Percentiles rank a stretch among this genome's conserved stretches.
phyloP scores from a whole-genome alignment of 306 rosid species.

The Castanea crenata region DNA sequence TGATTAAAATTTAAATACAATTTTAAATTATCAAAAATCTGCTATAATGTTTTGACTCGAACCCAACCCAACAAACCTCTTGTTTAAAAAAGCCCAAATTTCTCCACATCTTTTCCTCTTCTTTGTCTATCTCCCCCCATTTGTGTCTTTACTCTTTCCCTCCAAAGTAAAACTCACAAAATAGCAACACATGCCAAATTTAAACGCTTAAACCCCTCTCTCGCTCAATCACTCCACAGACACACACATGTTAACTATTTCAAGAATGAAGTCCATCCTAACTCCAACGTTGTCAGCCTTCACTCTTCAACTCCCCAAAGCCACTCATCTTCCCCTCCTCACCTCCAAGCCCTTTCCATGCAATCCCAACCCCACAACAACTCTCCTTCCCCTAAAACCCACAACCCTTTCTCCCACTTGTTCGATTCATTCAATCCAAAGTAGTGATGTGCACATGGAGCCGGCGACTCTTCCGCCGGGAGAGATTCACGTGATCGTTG shows the following conservation, averaged over 20 bases:
- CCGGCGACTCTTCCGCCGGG: slow-evolving; percentile 36
- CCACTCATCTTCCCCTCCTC: slow-evolving; percentile 31
- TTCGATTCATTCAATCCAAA: slow-evolving; percentile 26
- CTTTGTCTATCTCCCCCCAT: too few relatives aligned
- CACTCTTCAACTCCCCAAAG: slow-evolving; percentile 36
- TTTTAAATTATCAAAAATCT: too few relatives aligned
- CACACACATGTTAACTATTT: slow-evolving; percentile 23
- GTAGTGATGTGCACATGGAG: slow-evolving; percentile 33
- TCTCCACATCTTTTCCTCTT: too few relatives aligned
- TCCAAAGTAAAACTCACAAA: not conserved
- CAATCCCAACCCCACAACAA: slow-evolving; percentile 5
- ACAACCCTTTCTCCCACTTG: slow-evolving; percentile 20
- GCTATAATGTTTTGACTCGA: too few relatives aligned
- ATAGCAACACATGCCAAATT: not conserved
- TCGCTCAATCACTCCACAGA: not conserved
- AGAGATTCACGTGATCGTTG: slow-evolving; percentile 81
- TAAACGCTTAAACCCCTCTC: slow-evolving; percentile 53
- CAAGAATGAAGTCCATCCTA: slow-evolving; percentile 58
- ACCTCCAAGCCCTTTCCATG: slow-evolving; percentile 23
- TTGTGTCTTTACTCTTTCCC: not conserved
- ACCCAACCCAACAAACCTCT: too few relatives aligned
- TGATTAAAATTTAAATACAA: too few relatives aligned
- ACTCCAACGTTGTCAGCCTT: slow-evolving; percentile 48
- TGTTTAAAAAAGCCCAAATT: too few relatives aligned
- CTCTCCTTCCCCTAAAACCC: slow-evolving; percentile 35